Percentiles rank a stretch among this genome's conserved stretches.
Conservation (phyloP, 192 early-diverging fungal species). For the Backusella luteola region DNA sequence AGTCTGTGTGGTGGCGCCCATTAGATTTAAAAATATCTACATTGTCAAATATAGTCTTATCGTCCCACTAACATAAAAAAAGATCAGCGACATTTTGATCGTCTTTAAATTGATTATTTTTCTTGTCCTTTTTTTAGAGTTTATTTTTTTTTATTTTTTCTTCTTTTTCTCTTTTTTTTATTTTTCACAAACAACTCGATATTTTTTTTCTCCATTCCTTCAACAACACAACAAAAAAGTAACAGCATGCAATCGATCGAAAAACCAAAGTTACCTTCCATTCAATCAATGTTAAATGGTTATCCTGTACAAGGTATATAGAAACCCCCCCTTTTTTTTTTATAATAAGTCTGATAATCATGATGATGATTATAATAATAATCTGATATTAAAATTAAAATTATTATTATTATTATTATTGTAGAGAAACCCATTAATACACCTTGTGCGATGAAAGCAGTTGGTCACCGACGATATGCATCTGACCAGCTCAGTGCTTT, state of each 20-base stretch:
- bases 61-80: constrained; percentile 7
- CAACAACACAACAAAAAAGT: constrained; percentile 5
- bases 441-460: not conserved
- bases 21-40: constrained; percentile 22
- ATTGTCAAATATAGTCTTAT: not conserved
- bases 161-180: not conserved
- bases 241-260: constrained; percentile 69
- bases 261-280: constrained; percentile 61
- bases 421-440: not conserved
- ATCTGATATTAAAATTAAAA: not conserved
- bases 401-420: not conserved
- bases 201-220: constrained; percentile 15
- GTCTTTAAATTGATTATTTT: constrained; percentile 16
- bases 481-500: constrained; percentile 16
- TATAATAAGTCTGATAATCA: not conserved
- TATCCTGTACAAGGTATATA: not conserved
- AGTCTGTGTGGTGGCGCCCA: constrained; percentile 15
- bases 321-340: not conserved
- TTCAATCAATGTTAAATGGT: constrained; percentile 54
- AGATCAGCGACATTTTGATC: constrained; percentile 7
- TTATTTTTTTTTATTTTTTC: not conserved
- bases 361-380: not conserved
- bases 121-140: not conserved
- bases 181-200: not conserved
- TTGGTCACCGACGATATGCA: constrained; percentile 21